These are phyloP conservation scores for Remersonia thermophila DNA, from an alignment of 2,329 filamentous ascomycete species.

Conservation along the genomic window DNA sequence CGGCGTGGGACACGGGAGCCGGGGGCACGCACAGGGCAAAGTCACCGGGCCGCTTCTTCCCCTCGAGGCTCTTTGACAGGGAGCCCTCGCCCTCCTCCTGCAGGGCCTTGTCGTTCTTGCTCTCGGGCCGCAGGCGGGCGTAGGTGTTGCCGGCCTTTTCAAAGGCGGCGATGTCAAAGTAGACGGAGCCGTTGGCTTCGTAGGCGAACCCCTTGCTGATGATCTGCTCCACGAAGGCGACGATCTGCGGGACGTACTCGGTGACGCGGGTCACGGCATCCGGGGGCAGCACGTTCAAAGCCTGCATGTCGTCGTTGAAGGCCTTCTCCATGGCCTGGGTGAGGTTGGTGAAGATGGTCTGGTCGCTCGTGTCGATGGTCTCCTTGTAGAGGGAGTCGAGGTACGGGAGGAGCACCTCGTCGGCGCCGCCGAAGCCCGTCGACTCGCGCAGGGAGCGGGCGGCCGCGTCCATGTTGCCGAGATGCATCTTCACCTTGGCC, in stretches of 20 bases:
- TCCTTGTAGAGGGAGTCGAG: constrained; percentile 60
- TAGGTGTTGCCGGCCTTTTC: constrained; percentile 77
- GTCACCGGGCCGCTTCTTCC: constrained; percentile 67
- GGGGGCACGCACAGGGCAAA: constrained; percentile 59
- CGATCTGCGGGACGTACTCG: constrained; percentile 81
- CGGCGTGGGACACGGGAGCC: no score
- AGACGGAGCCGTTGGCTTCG: constrained; percentile 68
- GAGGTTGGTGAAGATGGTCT: constrained; percentile 71
- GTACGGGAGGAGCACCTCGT: constrained; percentile 66
- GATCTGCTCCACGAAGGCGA: constrained; percentile 69
- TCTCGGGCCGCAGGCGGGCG: constrained; percentile 74
- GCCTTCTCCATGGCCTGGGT: constrained; percentile 77
- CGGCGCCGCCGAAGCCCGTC: constrained; percentile 38
- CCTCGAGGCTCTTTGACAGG: constrained; percentile 46
- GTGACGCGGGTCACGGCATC: constrained; percentile 82
- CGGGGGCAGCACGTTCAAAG: constrained; percentile 72
- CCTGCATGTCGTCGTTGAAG: constrained; percentile 79
- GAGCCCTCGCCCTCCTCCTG: constrained; percentile 86
- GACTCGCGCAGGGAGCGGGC: constrained; percentile 33
- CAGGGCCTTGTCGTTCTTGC: constrained; percentile 68
- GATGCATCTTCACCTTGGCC: constrained; percentile 83
- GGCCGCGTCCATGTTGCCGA: constrained; percentile 49
- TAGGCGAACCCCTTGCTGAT: constrained; percentile 82
- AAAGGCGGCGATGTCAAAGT: constrained; percentile 83
- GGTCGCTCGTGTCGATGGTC: constrained; percentile 47